A percentile compares a stretch with the other conserved stretches of the same genome.
These are phyloP conservation scores for Globisporangium abappressorium DNA, from an alignment of 352 stramenopile genomes.

Conservation along the genomic window DNA sequence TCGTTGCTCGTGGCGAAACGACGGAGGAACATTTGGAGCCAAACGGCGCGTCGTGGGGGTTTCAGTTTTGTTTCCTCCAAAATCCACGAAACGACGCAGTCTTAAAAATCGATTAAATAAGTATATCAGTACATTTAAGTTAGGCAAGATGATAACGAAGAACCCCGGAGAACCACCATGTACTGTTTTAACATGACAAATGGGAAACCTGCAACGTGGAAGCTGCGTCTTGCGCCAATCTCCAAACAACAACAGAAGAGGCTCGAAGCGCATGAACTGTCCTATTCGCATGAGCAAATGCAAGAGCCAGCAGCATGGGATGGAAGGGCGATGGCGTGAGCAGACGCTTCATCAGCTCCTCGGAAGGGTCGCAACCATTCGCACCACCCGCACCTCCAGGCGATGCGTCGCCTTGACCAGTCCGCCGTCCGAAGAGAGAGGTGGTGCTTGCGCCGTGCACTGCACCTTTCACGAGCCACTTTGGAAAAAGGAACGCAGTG, in stretches of 20 bases:
- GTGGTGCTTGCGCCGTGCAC: not conserved
- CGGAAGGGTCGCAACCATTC: not conserved
- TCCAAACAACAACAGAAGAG: not conserved
- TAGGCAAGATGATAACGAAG: too few relatives aligned
- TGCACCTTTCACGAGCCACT: not conserved
- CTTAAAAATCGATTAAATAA: not conserved
- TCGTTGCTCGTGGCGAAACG: too few relatives aligned
- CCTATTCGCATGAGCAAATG: too few relatives aligned
- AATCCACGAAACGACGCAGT: not conserved
- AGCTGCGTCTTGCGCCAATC: not conserved
- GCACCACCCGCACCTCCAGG: not conserved
- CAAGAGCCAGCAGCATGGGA: too few relatives aligned
- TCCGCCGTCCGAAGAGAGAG: too few relatives aligned
- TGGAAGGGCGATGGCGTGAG: not conserved
- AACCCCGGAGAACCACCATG: too few relatives aligned
- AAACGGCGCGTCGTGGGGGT: not conserved
- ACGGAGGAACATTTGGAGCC: too few relatives aligned
- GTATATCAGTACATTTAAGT: not conserved
- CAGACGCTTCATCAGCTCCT: too few relatives aligned
- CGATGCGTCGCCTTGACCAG: not conserved
- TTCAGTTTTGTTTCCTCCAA: too few relatives aligned
- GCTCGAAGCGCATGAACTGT: too few relatives aligned
- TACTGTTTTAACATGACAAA: too few relatives aligned
- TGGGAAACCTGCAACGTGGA: not conserved
- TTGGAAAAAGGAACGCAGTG: constrained; percentile 9